Evolutionary conservation across 2,329 filamentous ascomycete genomes (phyloP), one percentile per base, ranked within the genome.

Genomic region (Penicillium sp.): DNA sequence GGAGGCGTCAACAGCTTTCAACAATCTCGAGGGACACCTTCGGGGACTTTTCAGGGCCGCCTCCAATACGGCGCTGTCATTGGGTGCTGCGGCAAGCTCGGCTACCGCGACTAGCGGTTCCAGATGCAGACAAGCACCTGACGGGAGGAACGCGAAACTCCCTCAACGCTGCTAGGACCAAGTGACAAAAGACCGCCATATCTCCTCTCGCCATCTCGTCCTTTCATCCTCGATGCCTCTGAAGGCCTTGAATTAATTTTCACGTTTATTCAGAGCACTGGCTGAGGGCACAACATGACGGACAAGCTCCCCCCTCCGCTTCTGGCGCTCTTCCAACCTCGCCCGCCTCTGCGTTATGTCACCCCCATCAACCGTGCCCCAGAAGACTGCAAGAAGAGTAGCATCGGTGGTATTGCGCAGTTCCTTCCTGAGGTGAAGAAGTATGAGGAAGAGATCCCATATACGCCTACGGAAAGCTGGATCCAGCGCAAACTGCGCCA

Each of bases 281-380:
- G n/a, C n/a, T n/a, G n/a, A n/a, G n/a, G n/a, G n/a, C 54, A 57
- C 53, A 51, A 34, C 41, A 98, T 97, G 93, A 97, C 93, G 44
- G 91, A 96, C 78, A 93, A 94, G 73, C 85, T 98, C 19, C 91
- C 93, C 51, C 88, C 87, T 49, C 91, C 95, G 68, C 80, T 97
- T 52, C 79, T 97, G 62, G 87, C 87, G 72, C 87, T 97, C 60
- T 98, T 98, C 75, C 87, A 91, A 72, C 88, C 93, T 67, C 87
- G 93, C 53, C 93, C 93, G 61, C 86, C 91, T 52, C 75, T 97
- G 66, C 86, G 89, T 71, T 97, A 88, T 79, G 82, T 95, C 53
- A 84, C 86, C 53, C 87, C 89, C 6, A 77, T 79, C 61, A 91
- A 97, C 71, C 78, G 87, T 68, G 81, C 90, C 54, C 85, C 90